Evolutionary conservation across 2,329 filamentous ascomycete species (phyloP).

Genomic region (Albifimbria verrucaria): DNA sequence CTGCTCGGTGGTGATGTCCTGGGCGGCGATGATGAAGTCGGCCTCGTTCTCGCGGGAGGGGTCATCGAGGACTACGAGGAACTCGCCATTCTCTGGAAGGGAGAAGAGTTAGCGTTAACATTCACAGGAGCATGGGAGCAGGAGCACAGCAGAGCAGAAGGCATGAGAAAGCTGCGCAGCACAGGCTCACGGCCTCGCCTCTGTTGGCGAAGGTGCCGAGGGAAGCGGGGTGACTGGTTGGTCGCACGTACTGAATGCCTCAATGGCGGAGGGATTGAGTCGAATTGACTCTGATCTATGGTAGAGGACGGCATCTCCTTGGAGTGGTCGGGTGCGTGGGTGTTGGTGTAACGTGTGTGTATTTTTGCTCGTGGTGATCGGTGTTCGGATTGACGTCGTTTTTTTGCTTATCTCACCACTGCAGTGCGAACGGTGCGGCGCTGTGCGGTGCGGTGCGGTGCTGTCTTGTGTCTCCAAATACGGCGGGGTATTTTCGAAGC

Average conservation of each 20-base stretch:
- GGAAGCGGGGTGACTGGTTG: slow-evolving; percentile 1
- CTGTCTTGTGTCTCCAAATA: no score
- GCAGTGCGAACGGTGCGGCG: no score
- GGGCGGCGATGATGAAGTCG: slow-evolving; percentile 91
- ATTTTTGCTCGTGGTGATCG: neutral
- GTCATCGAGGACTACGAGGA: slow-evolving; percentile 93
- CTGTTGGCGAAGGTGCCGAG: neutral
- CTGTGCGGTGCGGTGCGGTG: no score
- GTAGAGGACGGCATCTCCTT: slow-evolving; percentile 46
- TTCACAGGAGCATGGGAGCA: neutral
- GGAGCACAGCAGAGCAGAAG: no score
- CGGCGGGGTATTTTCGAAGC: no score
- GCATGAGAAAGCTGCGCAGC: no score
- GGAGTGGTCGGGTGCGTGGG: neutral
- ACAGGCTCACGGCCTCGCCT: no score
- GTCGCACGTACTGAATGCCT: slow-evolving; percentile 58
- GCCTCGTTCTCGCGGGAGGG: slow-evolving; percentile 95
- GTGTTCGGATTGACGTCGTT: neutral
- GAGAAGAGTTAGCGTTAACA: slow-evolving; percentile 13
- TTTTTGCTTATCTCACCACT: neutral
- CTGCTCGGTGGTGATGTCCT: slow-evolving; percentile 79
- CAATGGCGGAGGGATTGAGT: slow-evolving; percentile 62
- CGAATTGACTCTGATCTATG: slow-evolving; percentile 54
- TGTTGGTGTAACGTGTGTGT: neutral
- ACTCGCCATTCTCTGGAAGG: slow-evolving; percentile 69